Evolutionary conservation across 2,329 filamentous ascomycete genomes (phyloP).

Genomic region (Lachnellula hyalina): DNA sequence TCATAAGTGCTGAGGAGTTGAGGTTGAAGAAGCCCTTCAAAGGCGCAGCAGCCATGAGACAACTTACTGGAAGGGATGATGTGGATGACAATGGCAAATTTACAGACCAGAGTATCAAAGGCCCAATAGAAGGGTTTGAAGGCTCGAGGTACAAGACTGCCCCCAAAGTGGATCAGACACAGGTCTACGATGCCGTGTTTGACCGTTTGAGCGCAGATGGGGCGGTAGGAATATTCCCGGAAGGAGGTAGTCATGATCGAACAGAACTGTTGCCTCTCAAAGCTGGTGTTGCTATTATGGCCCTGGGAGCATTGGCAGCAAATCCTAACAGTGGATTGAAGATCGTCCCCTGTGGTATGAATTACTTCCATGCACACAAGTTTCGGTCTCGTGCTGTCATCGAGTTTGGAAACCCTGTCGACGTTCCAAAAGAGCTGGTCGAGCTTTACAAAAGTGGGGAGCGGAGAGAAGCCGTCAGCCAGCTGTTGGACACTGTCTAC

Average conservation of each 20-base stretch:
- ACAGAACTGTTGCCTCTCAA: conserved; percentile 88
- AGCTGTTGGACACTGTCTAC: conserved; percentile 78
- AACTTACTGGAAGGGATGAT: conserved; percentile 5
- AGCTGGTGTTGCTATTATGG: conserved; percentile 80
- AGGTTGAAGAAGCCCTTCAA: conserved; percentile 10
- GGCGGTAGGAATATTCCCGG: conserved; percentile 93
- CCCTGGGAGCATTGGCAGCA: conserved; percentile 77
- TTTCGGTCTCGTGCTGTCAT: conserved; percentile 93
- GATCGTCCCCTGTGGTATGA: conserved; percentile 96
- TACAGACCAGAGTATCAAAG: too few species aligned
- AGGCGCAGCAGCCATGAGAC: conserved; percentile 1
- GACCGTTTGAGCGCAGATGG: conserved; percentile 72
- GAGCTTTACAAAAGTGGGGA: conserved; percentile 77
- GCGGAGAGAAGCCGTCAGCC: conserved; percentile 76
- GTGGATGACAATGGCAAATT: neutral
- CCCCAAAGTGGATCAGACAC: conserved; percentile 87
- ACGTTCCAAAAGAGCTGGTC: conserved; percentile 75
- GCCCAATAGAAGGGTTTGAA: too few species aligned
- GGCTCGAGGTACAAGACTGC: conserved; percentile 82
- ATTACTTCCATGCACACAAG: conserved; percentile 97
- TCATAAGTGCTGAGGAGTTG: conserved; percentile 7
- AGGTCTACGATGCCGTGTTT: conserved; percentile 91
- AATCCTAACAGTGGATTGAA: conserved; percentile 64
- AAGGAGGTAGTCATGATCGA: conserved; percentile 92
- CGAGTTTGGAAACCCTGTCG: conserved; percentile 87